Evolutionary conservation across 1,284 basidiomycete species (phyloP).

Genomic region (Bothia castanella): DNA sequence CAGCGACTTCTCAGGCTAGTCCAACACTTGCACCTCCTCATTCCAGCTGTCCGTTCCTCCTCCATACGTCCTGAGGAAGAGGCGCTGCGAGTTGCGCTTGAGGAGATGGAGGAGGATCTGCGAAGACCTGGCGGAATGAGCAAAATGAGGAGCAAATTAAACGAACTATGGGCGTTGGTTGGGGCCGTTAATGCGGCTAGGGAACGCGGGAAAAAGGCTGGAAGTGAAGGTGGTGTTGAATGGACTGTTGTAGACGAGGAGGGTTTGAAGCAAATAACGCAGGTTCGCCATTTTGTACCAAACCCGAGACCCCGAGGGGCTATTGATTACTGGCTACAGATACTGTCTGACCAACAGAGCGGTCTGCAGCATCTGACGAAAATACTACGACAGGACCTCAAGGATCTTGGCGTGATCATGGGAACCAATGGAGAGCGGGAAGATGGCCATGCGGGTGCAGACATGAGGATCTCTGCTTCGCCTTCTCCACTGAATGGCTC

Average conservation of each 20-base stretch:
- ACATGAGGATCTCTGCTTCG: constrained; percentile 25
- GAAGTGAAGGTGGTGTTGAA: constrained; percentile 42
- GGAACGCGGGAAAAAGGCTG: constrained; percentile 50
- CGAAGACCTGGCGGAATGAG: constrained; percentile 47
- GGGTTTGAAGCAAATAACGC: constrained; percentile 70
- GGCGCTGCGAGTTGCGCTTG: constrained; percentile 61
- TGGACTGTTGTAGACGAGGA: constrained; percentile 88
- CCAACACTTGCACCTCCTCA: constrained; percentile 74
- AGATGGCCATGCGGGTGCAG: constrained; percentile 28
- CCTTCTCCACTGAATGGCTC: constrained; percentile 27
- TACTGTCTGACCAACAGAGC: constrained; percentile 74
- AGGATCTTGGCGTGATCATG: constrained; percentile 70
- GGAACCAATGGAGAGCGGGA: constrained; percentile 43
- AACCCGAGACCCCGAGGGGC: background rate
- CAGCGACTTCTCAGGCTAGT: constrained; percentile 73
- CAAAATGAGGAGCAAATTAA: constrained; percentile 70
- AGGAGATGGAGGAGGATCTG: constrained; percentile 74
- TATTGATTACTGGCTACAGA: constrained; percentile 40
- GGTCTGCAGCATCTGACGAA: constrained; percentile 78
- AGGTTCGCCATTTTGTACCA: constrained; percentile 43
- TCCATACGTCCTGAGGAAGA: constrained; percentile 84
- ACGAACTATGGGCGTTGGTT: constrained; percentile 83
- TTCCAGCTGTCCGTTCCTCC: constrained; percentile 73
- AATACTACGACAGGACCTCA: constrained; percentile 63
- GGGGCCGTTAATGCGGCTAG: constrained; percentile 69